Evolutionary conservation across 1,284 basidiomycete species (phyloP), one percentile per base, ranked within the genome.

Genomic region (Lignosus rhinocerotis): DNA sequence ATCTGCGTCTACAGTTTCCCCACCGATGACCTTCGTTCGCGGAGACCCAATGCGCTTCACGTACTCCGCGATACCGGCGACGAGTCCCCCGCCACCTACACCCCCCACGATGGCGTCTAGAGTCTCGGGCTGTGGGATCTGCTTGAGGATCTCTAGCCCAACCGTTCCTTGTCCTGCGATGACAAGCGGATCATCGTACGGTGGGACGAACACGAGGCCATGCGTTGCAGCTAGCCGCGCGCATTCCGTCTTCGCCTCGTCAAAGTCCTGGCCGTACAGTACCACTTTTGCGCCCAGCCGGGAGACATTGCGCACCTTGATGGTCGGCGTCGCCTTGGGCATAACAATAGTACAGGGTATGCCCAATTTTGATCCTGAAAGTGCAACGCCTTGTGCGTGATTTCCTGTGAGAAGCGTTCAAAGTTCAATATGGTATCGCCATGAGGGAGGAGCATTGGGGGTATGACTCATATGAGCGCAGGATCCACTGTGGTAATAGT

Each of bases 341-440:
- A 99, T 99, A 64, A 99, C 94, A 66, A 99, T 98, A 12, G 96
- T 98, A 66, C 95, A 97, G 3, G 96, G 94, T 61, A 99, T 92
- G 46, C 84, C 85, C 34, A 99, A 84, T 54, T 88, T 86, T 39
- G 87, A 78, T 11, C 95, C 95, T 9, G 96, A 95, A 54, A 99
- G 83, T 1, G 97, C 97, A 41, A 99, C 97, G 31, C 97, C 97
- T 75, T 99, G 97, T 0, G 97, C 97, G 74, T 99, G 97, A 71
- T 99, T 99, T 19, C 97, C 96, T 93, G 72, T 6, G 60, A 31
- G n/a, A 34, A 6, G 45, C 14, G 34, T 51, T 39, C 32, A 32
- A 39, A 14, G 41, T 36, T 31, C 21, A 55, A 46, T 19, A 60
- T 32, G 55, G 54, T 12, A 34, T 50, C 38, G 50, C 36, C 36